Evolutionary conservation across 768 basidiomycete species (phyloP), one percentile per base, ranked within the genome.

Genomic region (Boletus sp.): DNA sequence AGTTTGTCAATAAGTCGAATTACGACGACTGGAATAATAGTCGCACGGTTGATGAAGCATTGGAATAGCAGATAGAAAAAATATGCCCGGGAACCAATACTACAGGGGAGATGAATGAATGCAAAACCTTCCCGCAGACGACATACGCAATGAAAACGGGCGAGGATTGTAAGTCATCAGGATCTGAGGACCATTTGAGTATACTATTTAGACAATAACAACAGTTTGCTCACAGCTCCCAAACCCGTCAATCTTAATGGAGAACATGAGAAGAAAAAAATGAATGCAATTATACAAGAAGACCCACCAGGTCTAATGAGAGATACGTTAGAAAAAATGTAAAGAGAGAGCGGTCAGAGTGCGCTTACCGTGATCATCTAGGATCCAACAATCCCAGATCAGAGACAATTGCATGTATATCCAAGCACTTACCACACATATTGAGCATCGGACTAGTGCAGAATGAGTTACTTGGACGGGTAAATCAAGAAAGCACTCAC

Each of bases 11-110:
- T 39, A 45, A 54, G 13, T 6, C 25, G 5, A 5, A 46, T 15
- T 40, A 29, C 44, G 27, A 55, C n/a, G 19, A 48, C n/a, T 38
- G 53, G 42, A 32, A 46, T 19, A 21, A 53, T 47, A 29, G 14
- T 48, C 80, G 50, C 61, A 89, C 90, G 82, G 58, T 88, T 86
- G 62, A 89, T 83, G 69, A 95, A 95, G 61, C 90, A 91, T 62
- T 99, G 96, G 77, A 99, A 98, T 1, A 99, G 77, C 21, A 96
- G 76, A 74, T 85, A 99, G 77, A 85, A 95, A 70, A 95, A 95
- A 72, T 94, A 97, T 21, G 87, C 92, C 59, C 89, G 76, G 1
- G 83, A 72, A 7, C 95, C 96, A 51, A 98, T 89, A 8, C 88
- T 91, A 55, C 42, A 21, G 5, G 30, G 25, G 2, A 33, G n/a